These are phyloP conservation scores for Globisporangium camurandrum DNA, from an alignment of 352 stramenopile species.

Conservation along the genomic window DNA sequence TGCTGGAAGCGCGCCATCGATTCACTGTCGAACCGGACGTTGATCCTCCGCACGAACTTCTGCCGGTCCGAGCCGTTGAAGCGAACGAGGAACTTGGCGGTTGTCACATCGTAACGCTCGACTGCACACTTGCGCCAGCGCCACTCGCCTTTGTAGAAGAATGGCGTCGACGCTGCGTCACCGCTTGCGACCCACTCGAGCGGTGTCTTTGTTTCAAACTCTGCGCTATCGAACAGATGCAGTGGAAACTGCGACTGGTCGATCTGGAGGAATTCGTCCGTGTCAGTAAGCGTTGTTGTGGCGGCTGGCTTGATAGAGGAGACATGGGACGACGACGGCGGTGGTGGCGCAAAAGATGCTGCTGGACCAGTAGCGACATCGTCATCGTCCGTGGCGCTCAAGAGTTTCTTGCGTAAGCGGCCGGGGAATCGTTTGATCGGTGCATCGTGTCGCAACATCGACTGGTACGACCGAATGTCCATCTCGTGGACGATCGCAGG, in stretches of 20 bases:
- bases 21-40: conserved; percentile 88
- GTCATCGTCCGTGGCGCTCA: conserved; percentile 15
- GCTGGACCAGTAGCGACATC: not conserved
- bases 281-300: too few species aligned
- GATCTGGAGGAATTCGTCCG: conserved; percentile 77
- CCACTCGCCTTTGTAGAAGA: conserved; percentile 84
- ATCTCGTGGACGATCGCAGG: conserved; percentile 55
- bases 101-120: conserved; percentile 50
- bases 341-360: not conserved
- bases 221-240: conserved; percentile 86
- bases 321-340: not conserved
- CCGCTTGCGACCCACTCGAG: conserved; percentile 65
- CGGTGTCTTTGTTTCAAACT: conserved; percentile 69
- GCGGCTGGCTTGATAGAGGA: not conserved
- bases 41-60: conserved; percentile 87
- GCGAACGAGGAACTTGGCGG: conserved; percentile 74
- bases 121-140: conserved; percentile 69
- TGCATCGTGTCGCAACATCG: conserved; percentile 39
- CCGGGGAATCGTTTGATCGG: conserved; percentile 55
- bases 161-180: conserved; percentile 52
- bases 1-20: conserved; percentile 56
- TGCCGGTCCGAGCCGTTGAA: conserved; percentile 81
- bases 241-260: conserved; percentile 89
- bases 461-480: conserved; percentile 47
- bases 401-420: conserved; percentile 39